A percentile compares a stretch with the other conserved stretches of the same genome.
These are phyloP conservation scores for Coemansia umbellata DNA, from an alignment of 192 early-diverging fungal genomes.

Conservation along the genomic window DNA sequence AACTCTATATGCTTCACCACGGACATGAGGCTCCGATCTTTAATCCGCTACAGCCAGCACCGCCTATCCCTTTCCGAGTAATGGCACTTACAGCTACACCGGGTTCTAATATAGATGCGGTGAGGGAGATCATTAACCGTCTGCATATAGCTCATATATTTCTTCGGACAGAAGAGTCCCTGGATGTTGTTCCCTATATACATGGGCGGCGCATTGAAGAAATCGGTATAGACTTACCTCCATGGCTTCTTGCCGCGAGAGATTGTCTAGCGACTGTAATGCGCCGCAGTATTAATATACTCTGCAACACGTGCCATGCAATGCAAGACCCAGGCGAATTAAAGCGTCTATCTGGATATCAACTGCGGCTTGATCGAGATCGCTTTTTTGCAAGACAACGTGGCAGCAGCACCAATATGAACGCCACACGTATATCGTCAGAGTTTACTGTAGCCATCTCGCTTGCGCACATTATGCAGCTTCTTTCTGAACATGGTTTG, in stretches of 20 bases:
- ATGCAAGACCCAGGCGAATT: constrained; percentile 38
- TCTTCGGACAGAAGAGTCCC: constrained; percentile 82
- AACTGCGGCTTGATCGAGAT: constrained; percentile 35
- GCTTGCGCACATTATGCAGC: constrained; percentile 49
- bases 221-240: constrained; percentile 57
- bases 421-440: constrained; percentile 28
- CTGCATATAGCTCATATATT: constrained; percentile 76
- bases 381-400: constrained; percentile 16
- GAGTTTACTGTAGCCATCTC: constrained; percentile 57
- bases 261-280: constrained; percentile 48
- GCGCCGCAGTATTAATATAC: constrained; percentile 49
- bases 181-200: constrained; percentile 74
- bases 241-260: constrained; percentile 46
- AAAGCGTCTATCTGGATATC: constrained; percentile 26
- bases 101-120: constrained; percentile 63
- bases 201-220: constrained; percentile 64
- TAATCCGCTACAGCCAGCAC: constrained; percentile 10
- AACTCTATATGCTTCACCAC: constrained; percentile 46
- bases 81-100: constrained; percentile 88
- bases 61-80: constrained; percentile 62
- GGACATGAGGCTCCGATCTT: constrained; percentile 4
- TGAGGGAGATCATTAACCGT: constrained; percentile 72
- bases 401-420: constrained; percentile 6
- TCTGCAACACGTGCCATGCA: constrained; percentile 34
- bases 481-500: constrained; percentile 49